phyloP scores from a whole-genome alignment of 2,329 filamentous ascomycete species.

The Ophiostoma australiae region DNA sequence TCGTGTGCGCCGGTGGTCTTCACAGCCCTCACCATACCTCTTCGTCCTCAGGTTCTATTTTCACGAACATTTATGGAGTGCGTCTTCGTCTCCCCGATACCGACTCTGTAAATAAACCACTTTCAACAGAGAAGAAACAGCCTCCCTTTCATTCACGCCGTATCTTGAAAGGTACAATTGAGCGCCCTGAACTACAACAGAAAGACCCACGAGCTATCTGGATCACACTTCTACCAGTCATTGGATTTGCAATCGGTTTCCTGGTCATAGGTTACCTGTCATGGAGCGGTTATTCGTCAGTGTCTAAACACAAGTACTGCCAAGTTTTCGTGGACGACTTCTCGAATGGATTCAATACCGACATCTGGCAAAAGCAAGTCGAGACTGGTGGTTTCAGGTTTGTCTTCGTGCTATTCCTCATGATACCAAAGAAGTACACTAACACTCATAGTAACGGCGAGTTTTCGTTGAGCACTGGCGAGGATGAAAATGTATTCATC shows the following conservation, averaged over 20 bases:
- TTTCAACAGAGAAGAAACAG: background rate
- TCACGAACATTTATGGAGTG: background rate
- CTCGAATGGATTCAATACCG: constrained; percentile 24
- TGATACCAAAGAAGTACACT: background rate
- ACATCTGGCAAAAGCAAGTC: constrained; percentile 23
- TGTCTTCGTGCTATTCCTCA: background rate
- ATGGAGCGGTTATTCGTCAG: constrained; percentile 16
- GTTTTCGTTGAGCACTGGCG: constrained; percentile 21
- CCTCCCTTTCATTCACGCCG: background rate
- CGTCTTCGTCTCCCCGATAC: background rate
- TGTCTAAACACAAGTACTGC: constrained; percentile 21
- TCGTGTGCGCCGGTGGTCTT: too few relatives aligned
- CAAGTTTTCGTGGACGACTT: constrained; percentile 25
- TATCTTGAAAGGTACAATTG: background rate
- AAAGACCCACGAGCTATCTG: constrained; percentile 23
- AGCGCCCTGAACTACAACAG: background rate
- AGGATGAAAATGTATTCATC: constrained; percentile 23
- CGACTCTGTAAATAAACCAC: background rate
- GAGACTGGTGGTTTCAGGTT: constrained; percentile 23
- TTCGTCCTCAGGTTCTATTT: background rate
- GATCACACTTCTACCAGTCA: constrained; percentile 23
- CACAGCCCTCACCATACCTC: too few relatives aligned
- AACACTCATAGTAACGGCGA: constrained; percentile 1
- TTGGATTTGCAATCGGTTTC: constrained; percentile 16
- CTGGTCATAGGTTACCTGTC: constrained; percentile 12